Evolutionary conservation across 768 basidiomycete species (phyloP), one percentile per base, ranked within the genome.

Genomic region (Lactifluus hygrophoroides): DNA sequence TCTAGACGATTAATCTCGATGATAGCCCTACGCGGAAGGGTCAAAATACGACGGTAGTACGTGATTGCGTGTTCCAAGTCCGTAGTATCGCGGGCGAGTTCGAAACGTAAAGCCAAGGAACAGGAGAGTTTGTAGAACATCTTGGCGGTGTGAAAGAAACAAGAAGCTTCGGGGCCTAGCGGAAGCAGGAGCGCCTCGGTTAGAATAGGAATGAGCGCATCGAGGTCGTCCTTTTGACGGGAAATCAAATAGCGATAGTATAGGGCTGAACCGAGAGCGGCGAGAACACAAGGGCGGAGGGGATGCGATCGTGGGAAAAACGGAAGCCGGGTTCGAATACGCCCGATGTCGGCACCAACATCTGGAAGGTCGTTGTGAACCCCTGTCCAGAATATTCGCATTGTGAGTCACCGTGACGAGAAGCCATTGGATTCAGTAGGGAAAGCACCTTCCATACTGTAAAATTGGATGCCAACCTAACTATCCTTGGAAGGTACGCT

Each of bases 161-260:
- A 34, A 34, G 43, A 17, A 3, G 27, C 30, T 16, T 0, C 27
- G 3, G 49, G 50, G 43, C 27, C 14, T 34, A 51, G 56, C 2
- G 56, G 49, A 19, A 51, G 42, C 25, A 57, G 49, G 48, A 57
- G 56, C 9, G 32, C 56, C 38, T 57, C 56, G 6, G 50, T 27
- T 9, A 57, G 28, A 10, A 57, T n/a, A 32, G 44, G 49, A 6
- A 51, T 57, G 34, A 21, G 17, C 4, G 43, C 25, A 11, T 51
- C 17, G 23, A 57, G 43, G 50, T 57, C 56, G 13, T 37, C 42
- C 25, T n/a, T 35, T 17, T 19, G 23, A 19, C 35, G 49, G 7
- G 42, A 51, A 37, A 45, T 27, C 1, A 28, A 1, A 46, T 45
- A 45, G 30, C 56, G 49, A 16, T 9, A 57, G 48, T 37, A 45